Evolutionary conservation across 495 filamentous ascomycete species (phyloP), one percentile per base, ranked within the genome.

Genomic region (Podospora pseudopauciseta): DNA sequence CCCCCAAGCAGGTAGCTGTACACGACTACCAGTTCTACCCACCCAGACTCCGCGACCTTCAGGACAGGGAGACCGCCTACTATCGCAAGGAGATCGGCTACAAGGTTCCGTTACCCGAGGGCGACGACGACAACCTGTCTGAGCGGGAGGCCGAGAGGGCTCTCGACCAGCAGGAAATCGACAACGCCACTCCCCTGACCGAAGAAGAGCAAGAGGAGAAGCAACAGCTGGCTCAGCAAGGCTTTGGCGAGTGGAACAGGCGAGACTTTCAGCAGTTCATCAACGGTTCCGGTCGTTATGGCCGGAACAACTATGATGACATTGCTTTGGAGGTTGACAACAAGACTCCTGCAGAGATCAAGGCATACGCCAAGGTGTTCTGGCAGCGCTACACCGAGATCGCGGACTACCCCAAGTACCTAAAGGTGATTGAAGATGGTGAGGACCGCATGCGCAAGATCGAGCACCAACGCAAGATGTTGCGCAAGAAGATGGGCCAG

Each of bases 21-120:
- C 93, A 97, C 74, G 96, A 99, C 74, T 98, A 96, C 79, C 96
- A 99, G 71, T 99, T 99, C 83, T 99, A 96, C 73, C 94, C 93
- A 0, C 83, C 87, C 0, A 82, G 86, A 15, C 86, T 99, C 18
- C 87, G 87, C 44, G 92, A 97, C 70, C 85, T 99, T 15, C 96
- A 99, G 79, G 94, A 97, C 69, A 89, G 94, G 70, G 96, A 99
- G 80, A 97, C 94, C 0, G 96, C 96, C 0, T 96, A 86, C 76
- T 97, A 95, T 77, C 92, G 95, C 61, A 97, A 97, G 79, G 92
- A 97, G 76, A 96, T 97, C 66, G 89, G 90, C 19, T 95, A 97
- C 82, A 97, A 97, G 75, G 92, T 92, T 15, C 91, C 91, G 7
- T 84, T 97, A 18, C 76, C 89, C 2, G 95, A 98, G 60, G 91